phyloP scores from a whole-genome alignment of 345 rosid genomes.

The Brassica carinata region DNA sequence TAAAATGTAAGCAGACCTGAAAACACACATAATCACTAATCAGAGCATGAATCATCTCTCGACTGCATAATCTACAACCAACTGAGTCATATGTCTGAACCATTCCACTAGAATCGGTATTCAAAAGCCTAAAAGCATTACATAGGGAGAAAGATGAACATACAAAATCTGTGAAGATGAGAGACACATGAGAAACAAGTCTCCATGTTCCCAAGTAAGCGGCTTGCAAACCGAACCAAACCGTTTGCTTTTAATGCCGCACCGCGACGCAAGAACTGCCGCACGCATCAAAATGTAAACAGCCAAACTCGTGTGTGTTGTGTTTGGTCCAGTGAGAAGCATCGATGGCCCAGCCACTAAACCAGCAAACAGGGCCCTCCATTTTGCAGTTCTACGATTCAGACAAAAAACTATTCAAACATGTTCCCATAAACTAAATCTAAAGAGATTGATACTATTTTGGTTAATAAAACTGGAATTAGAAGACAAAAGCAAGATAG shows the following conservation, averaged over 20 bases:
- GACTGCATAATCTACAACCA: background rate
- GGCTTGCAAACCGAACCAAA: conserved; percentile 84
- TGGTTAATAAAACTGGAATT: too few relatives aligned
- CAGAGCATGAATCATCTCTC: background rate
- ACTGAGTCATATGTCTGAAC: too few relatives aligned
- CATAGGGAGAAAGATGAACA: conserved; percentile 28
- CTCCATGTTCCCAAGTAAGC: conserved; percentile 98
- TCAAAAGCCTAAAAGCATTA: background rate
- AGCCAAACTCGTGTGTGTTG: conserved; percentile 85
- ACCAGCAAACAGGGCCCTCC: conserved; percentile 92
- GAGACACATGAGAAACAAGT: conserved; percentile 92
- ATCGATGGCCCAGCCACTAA: conserved; percentile 92
- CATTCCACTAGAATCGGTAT: too few relatives aligned
- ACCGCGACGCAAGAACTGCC: conserved; percentile 84
- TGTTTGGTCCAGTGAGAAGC: conserved; percentile 82
- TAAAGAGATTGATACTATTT: background rate
- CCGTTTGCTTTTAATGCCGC: conserved; percentile 88
- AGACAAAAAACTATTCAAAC: conserved; percentile 31
- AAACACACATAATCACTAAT: background rate
- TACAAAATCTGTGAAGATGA: conserved; percentile 94
- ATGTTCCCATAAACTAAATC: background rate
- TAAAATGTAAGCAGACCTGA: conserved; percentile 89
- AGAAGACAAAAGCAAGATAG: background rate
- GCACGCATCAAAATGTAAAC: conserved; percentile 94
- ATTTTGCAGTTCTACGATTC: conserved; percentile 70